Base-by-base conservation (phyloP, 257 asterid genomes). In the Salvia hispanica region DNA sequence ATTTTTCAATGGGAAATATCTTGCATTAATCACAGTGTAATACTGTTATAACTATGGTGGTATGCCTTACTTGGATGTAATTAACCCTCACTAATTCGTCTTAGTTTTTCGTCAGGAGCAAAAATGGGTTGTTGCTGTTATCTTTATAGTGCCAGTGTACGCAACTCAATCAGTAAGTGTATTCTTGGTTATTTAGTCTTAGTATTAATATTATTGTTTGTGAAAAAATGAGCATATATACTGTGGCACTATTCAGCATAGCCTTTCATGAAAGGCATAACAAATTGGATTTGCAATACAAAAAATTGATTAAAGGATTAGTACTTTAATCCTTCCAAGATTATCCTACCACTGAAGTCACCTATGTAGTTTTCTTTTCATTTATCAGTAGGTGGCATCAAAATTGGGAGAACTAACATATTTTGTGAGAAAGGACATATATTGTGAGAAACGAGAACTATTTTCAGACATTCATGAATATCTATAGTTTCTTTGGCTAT, bases 61-160 rank as follows among this genome's bases (percentile, higher is more conserved):
- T 7, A 15, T 3, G 10, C 11, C 46, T 28, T 76, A 36, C 14
- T 39, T 31, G 45, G 69, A 66, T 42, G 34, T 47, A 18, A 52
- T 25, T 21, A n/a, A n/a, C n/a, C 15, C 5, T 50, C 37, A 6
- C 28, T 67, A 7, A 37, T 39, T 39, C 34, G 3, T 33, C 16
- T 69, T 37, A 7, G 25, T 65, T 77, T 63, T 74, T 53, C 34
- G 18, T 11, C 86, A 91, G 96, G 99, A 91, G 86, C 97, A 94
- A 62, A 94, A 94, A 70, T 94, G 99, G 99, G 77, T 90, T 6
- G 99, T 88, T 70, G 88, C 82, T 21, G 89, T 94, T 74, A 37
- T 91, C 43, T 88, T 86, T 79, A 84, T 91, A 89, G 99, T 91
- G 66, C 99, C 99, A 31, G 95, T 84, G 47, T 94, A 90, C 83